These are phyloP conservation scores for Hydrangea macrophylla DNA, from an alignment of 148 eudicot genomes.

Conservation along the genomic window DNA sequence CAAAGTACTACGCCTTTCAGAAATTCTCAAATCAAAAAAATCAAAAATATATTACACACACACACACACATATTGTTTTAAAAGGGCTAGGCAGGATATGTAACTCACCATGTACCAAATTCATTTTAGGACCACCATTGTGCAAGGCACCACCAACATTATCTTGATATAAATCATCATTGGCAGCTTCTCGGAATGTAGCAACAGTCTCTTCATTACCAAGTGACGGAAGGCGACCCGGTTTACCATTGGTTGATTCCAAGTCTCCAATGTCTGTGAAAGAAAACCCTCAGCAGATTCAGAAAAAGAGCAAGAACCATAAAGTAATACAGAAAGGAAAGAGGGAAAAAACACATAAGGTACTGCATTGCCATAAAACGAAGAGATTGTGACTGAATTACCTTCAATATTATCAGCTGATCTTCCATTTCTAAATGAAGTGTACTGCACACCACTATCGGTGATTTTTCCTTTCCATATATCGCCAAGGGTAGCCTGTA, in stretches of 20 bases:
- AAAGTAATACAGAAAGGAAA: conserved; percentile 6
- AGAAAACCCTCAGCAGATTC: not conserved
- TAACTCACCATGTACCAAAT: conserved; percentile 25
- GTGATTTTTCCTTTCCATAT: conserved; percentile 79
- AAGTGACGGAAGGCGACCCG: conserved; percentile 24
- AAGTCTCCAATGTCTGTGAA: conserved; percentile 33
- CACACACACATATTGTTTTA: not conserved
- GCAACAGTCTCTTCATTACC: conserved; percentile 35
- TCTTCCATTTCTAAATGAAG: conserved; percentile 45
- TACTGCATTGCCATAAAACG: conserved; percentile 9
- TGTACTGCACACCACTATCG: conserved; percentile 56
- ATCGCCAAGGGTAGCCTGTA: conserved; percentile 62
- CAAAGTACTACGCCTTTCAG: conserved; percentile 14
- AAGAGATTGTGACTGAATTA: conserved; percentile 21
- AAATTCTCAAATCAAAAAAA: not conserved
- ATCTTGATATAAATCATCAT: conserved; percentile 22
- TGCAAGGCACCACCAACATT: conserved; percentile 27
- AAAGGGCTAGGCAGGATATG: not conserved
- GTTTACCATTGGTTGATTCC: conserved; percentile 31
- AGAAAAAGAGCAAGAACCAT: not conserved
- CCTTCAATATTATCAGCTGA: conserved; percentile 51
- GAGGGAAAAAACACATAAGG: not conserved
- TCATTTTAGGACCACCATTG: conserved; percentile 11
- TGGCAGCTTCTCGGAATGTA: conserved; percentile 22
- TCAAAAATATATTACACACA: too few species aligned